Evolutionary conservation across 177 flowering plant genomes (phyloP).

Genomic region (Telopea speciosissima): DNA sequence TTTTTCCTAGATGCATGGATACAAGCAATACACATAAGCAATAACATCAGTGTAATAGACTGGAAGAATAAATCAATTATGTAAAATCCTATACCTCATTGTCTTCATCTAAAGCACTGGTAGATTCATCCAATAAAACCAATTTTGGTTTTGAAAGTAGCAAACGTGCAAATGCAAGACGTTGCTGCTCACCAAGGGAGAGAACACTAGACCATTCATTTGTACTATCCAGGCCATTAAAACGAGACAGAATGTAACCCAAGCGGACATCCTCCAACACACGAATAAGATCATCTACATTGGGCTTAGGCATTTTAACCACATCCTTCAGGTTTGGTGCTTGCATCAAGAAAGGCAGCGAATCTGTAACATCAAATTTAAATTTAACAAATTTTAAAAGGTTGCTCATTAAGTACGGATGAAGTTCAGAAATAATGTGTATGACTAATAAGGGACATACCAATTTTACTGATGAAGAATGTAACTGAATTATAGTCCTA

Average conservation of each 20-base stretch:
- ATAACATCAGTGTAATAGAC: not conserved
- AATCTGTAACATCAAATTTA: constrained; percentile 31
- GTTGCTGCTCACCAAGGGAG: constrained; percentile 98
- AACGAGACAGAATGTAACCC: constrained; percentile 62
- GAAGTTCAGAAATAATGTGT: too few species aligned
- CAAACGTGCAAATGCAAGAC: constrained; percentile 90
- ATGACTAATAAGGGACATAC: too few species aligned
- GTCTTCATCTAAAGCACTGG: constrained; percentile 91
- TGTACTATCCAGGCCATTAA: constrained; percentile 54
- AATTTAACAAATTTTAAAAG: too few species aligned
- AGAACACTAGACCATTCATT: constrained; percentile 94
- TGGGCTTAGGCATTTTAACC: constrained; percentile 36
- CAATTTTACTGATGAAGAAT: too few species aligned
- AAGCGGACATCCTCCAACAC: constrained; percentile 77
- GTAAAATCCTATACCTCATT: constrained; percentile 58
- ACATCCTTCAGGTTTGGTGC: constrained; percentile 16
- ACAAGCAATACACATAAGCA: too few species aligned
- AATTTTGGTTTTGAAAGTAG: constrained; percentile 76
- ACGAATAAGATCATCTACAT: constrained; percentile 52
- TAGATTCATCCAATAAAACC: constrained; percentile 86
- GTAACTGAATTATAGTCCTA: too few species aligned
- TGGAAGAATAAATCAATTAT: not conserved
- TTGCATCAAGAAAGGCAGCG: constrained; percentile 49
- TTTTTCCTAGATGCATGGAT: too few species aligned
- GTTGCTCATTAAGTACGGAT: too few species aligned